Base-by-base conservation (phyloP, 2,329 filamentous ascomycete genomes). In the Davidsoniella virescens region DNA sequence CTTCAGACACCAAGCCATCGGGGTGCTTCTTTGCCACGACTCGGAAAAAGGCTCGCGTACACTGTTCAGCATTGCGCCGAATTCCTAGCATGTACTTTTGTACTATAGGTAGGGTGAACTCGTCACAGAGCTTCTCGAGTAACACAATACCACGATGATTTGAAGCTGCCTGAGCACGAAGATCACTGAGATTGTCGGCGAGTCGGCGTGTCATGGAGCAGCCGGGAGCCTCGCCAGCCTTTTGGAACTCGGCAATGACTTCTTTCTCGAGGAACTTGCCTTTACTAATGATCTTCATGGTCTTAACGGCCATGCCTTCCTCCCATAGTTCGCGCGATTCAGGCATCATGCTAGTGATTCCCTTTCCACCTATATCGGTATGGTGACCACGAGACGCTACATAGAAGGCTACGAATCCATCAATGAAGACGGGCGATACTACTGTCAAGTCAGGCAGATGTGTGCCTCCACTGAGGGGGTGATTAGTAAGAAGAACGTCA, bases 101-200 rank as follows among this genome's bases (percentile, higher is more conserved):
- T 0, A 88, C 83, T 0, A 81, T 79, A 5, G 77, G 68, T 41
- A 84, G 75, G 6, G 79, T 76, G 57, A 86, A 87, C 57, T 90
- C 84, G 23, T 75, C 72, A 55, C 88, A 86, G 1, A 90, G 67
- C 0, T 73, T 70, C 41, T 72, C 74, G 55, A 88, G 17, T 5
- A 90, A 68, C 39, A 76, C 76, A 57, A 90, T 90, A 7, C 87
- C 87, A 57, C 87, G 87, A 57, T 87, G 82, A 59, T 94, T 93
- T 10, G 86, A 85, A 0, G 87, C 85, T 10, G 92, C 81, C 61
- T 93, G 86, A 0, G 87, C 87, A 62, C 88, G 87, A 39, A 94
- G 70, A 60, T 93, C 87, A 48, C 86, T 88, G 56, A 93, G 70
- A 60, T 93, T 93, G 62, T 94, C 87, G 8, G 76, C 78, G 1